Base-by-base conservation (phyloP, 2,329 filamentous ascomycete genomes). In the Botrytis sinoallii region DNA sequence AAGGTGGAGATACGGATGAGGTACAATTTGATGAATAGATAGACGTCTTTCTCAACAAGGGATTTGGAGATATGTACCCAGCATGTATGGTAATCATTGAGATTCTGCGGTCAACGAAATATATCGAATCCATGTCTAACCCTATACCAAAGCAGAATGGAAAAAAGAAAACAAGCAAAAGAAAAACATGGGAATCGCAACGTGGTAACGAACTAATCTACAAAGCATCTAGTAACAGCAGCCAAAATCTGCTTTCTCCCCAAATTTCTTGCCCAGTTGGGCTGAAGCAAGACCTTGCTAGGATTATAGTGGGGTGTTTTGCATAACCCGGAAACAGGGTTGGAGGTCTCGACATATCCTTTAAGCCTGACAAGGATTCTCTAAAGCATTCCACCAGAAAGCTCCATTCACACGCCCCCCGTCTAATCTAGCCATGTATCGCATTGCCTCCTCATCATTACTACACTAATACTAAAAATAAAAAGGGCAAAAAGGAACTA, bases 271-370 rank as follows among this genome's bases (percentile, higher is more conserved):
- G 35, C 63, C 71, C 52, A 44, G 71, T 60, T 72, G 52, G 71
- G 71, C 71, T 72, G 71, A 72, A 72, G 52, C 63, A 48, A 72
- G 32, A 72, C 63, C 63, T 68, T 42, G 4, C 71, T 40, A 52
- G 71, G 63, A 55, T 72, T 68, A 55, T 32, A 46, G 71, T 72
- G 71, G 63, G 63, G 71, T 72, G 48, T 40, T 72, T 60, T 72
- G 70, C 70, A 67, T 52, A 55, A 67, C 20, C 61, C 70, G 61
- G 70, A 72, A 55, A 67, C 46, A 67, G 65, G 63, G 48, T 40
- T 68, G 32, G 48, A 40, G 38, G 65, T 68, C 65, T 68, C 48
- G 46, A 68, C 46, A 68, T 68, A 32, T 20, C 7, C 55, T 68
- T 57, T 68, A 57, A 57, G 48, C 66, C 48, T 40, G 48, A 42